Evolutionary conservation across 2,329 filamentous ascomycete genomes (phyloP).

Genomic region (Lachnellula cervina): DNA sequence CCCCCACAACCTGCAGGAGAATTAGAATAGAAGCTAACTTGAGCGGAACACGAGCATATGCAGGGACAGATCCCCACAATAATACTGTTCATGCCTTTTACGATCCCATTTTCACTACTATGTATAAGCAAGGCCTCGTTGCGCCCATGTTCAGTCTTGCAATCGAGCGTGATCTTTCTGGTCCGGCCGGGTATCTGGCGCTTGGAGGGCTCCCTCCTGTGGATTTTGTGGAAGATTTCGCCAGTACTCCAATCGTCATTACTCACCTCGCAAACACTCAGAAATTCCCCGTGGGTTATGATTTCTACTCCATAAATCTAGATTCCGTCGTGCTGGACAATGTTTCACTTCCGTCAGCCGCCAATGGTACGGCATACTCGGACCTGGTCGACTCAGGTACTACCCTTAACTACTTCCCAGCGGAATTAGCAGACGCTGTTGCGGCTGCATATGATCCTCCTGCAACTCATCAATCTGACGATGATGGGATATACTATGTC

Average conservation of each 20-base stretch:
- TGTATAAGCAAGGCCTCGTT: constrained; percentile 40
- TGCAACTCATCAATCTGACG: constrained; percentile 30
- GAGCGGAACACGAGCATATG: too few species aligned
- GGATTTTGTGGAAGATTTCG: constrained; percentile 15
- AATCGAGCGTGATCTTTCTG: constrained; percentile 33
- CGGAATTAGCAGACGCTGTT: constrained; percentile 33
- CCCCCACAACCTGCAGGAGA: too few species aligned
- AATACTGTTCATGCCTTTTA: constrained; percentile 29
- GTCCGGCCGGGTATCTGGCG: constrained; percentile 40
- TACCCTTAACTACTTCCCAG: constrained; percentile 37
- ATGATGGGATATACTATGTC: constrained; percentile 34
- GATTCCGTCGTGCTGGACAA: constrained; percentile 9
- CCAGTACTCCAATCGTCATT: constrained; percentile 16
- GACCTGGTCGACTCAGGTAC: constrained; percentile 37
- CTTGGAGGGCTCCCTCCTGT: constrained; percentile 46
- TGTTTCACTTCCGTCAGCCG: background rate
- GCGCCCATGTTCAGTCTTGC: constrained; percentile 44
- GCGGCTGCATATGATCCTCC: constrained; percentile 40
- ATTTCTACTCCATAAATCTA: constrained; percentile 23
- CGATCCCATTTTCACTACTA: constrained; percentile 44
- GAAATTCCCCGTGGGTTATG: constrained; percentile 5
- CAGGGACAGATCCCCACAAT: too few species aligned
- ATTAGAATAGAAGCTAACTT: too few species aligned
- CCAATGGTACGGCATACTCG: constrained; percentile 3
- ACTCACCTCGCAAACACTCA: background rate